Evolutionary conservation across 495 filamentous ascomycete genomes (phyloP), one percentile per base, ranked within the genome.

Genomic region (Chaetomium tenue): DNA sequence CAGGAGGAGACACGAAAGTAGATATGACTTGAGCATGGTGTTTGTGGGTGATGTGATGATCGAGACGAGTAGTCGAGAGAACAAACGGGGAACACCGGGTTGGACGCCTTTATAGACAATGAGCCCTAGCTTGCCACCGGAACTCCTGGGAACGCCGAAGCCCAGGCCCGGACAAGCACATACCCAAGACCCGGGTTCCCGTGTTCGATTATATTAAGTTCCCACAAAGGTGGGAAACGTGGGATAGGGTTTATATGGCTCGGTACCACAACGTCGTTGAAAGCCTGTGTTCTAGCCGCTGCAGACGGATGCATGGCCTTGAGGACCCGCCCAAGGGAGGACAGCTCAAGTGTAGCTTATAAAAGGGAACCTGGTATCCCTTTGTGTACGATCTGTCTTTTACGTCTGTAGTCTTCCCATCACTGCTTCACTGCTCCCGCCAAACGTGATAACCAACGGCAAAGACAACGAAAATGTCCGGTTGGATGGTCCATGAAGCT

Each of bases 181-280:
- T 40, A 37, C 13, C 53, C 53, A 56, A 20, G 23, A 58, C 20
- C 56, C 56, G 56, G 56, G 56, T 46, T 46, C 40, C 39, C 39
- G 39, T 28, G 13, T 44, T 40, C 16, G 39, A 22, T 8, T 40
- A 58, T 46, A 46, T 58, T 23, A 40, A 23, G 30, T 56, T 23
- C 33, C 39, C 53, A 40, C 33, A 30, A 15, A 16, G 12, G 11
- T 5, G 13, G 25, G 22, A 23, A 9, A 13, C 48, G 48, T 51
- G 9, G 6, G n/a, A 13, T 51, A 12, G 5, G 33, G 8, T 37
- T 37, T 12, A 37, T 37, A 37, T 37, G 33, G 33, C 33, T 37
- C 33, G 33, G 6, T 37, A 37, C 33, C 33, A 12, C 33, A 11
- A 37, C 33, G 11, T 37, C 11, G 33, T n/a, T n/a, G n/a, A n/a